Evolutionary conservation across 495 filamentous ascomycete genomes (phyloP).

Genomic region (Tetracladium marchalianum): DNA sequence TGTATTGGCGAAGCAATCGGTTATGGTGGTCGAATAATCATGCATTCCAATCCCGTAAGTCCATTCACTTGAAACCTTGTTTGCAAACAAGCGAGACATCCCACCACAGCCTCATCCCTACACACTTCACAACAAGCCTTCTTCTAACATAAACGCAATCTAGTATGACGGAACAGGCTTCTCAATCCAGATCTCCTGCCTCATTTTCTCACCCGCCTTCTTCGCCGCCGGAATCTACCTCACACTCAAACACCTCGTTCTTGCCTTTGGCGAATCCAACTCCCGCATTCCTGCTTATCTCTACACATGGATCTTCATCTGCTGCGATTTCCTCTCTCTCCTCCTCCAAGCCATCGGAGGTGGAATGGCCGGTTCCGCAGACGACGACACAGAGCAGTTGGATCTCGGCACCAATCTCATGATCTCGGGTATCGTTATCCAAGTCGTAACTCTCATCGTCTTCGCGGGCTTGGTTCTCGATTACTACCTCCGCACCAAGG

Average conservation of each 20-base stretch:
- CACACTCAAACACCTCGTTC: conserved; percentile 54
- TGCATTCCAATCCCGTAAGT: conserved; percentile 9
- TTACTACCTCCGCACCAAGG: conserved; percentile 36
- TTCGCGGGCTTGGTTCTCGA: conserved; percentile 43
- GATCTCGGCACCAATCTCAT: conserved; percentile 51
- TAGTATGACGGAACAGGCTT: conserved; percentile 27
- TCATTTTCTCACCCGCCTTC: conserved; percentile 56
- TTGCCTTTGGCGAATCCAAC: conserved; percentile 41
- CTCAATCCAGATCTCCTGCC: conserved; percentile 44
- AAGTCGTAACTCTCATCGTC: conserved; percentile 51
- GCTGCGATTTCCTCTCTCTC: conserved; percentile 54
- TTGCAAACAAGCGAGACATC: conserved; percentile 14
- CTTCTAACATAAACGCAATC: conserved; percentile 29
- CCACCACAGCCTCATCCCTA: too few relatives aligned
- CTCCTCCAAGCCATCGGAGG: conserved; percentile 56
- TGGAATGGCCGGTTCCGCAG: conserved; percentile 44
- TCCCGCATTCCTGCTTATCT: conserved; percentile 45
- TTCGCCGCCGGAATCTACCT: conserved; percentile 55
- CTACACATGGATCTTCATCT: conserved; percentile 61
- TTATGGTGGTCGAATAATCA: conserved; percentile 11
- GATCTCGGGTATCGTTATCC: conserved; percentile 61
- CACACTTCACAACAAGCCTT: conserved; percentile 21
- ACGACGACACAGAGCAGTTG: conserved; percentile 25
- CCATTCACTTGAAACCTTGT: background rate
- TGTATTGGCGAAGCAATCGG: conserved; percentile 34